Percentiles rank a stretch among this genome's conserved stretches.
Conservation (phyloP, 768 basidiomycete species). For the Phaeotremella skinneri region DNA sequence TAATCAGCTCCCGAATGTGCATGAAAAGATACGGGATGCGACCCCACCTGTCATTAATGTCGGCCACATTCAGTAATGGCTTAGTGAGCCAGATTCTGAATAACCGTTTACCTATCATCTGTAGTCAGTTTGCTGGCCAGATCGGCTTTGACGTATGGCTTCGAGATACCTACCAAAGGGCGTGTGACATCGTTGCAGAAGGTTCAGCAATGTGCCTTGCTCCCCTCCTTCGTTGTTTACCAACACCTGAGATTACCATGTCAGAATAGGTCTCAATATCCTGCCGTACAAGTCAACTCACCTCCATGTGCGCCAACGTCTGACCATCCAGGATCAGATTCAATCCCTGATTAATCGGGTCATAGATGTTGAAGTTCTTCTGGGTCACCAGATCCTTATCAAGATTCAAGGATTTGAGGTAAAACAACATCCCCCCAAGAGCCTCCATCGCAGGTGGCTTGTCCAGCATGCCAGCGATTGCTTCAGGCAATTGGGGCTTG, state of each 20-base stretch:
- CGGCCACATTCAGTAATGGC: conserved; percentile 74
- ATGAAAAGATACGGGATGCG: conserved; percentile 11
- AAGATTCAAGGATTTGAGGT: conserved; percentile 84
- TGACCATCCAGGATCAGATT: conserved; percentile 88
- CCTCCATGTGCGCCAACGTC: conserved; percentile 91
- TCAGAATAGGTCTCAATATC: conserved; percentile 8
- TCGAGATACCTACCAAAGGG: conserved; percentile 69
- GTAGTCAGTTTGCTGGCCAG: neutral
- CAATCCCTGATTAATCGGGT: conserved; percentile 87
- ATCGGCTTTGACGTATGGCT: neutral
- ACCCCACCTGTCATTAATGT: conserved; percentile 81
- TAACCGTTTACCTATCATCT: conserved; percentile 72
- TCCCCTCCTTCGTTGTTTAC: conserved; percentile 90
- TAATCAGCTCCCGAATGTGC: conserved; percentile 4
- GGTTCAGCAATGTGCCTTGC: conserved; percentile 80
- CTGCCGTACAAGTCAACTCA: conserved; percentile 48
- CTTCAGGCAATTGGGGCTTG: conserved; percentile 59
- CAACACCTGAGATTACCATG: conserved; percentile 60
- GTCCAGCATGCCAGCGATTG: conserved; percentile 70
- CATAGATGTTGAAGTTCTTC: conserved; percentile 96
- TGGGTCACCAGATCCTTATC: conserved; percentile 92
- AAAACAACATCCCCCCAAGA: conserved; percentile 90
- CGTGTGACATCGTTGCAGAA: conserved; percentile 79
- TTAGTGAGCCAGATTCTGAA: conserved; percentile 97
- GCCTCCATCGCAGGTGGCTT: conserved; percentile 72